phyloP scores from a whole-genome alignment of 257 asterid species.

The Lavandula angustifolia region DNA sequence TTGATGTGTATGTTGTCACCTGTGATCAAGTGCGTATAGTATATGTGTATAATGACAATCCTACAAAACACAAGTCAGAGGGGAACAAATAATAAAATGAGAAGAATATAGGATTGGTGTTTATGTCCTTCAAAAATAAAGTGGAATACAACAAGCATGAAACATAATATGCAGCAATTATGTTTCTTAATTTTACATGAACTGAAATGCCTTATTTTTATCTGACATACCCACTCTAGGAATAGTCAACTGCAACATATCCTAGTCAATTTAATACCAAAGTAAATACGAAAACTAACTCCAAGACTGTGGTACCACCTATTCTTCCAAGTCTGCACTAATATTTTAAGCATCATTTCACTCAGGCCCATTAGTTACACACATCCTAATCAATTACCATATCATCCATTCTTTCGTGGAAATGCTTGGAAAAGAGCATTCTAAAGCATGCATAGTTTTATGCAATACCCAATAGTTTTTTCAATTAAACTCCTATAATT shows the following conservation, averaged over 20 bases:
- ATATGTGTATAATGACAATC: conserved; percentile 79
- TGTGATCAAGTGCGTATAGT: conserved; percentile 80
- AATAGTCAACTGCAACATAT: too few species aligned
- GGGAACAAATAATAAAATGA: conserved; percentile 21
- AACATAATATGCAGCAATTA: conserved; percentile 13
- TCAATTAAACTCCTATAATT: too few species aligned
- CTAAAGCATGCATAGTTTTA: too few species aligned
- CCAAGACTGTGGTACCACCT: not conserved
- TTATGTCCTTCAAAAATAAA: conserved; percentile 19
- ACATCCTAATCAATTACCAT: not conserved
- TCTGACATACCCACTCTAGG: too few species aligned
- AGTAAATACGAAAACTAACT: too few species aligned
- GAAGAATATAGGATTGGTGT: conserved; percentile 23
- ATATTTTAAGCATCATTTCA: not conserved
- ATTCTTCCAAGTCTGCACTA: not conserved
- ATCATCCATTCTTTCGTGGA: not conserved
- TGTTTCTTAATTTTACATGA: conserved; percentile 12
- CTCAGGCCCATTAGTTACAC: not conserved
- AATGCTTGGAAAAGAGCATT: not conserved
- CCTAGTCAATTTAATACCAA: conserved; percentile 1
- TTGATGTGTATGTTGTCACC: conserved; percentile 86
- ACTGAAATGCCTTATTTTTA: not conserved
- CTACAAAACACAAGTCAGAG: conserved; percentile 48
- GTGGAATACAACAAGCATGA: conserved; percentile 17
- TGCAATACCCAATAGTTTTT: not conserved